These are phyloP conservation scores for Cyberlindnera suaveolens DNA, from an alignment of 805 yeast genomes.

Conservation along the genomic window DNA sequence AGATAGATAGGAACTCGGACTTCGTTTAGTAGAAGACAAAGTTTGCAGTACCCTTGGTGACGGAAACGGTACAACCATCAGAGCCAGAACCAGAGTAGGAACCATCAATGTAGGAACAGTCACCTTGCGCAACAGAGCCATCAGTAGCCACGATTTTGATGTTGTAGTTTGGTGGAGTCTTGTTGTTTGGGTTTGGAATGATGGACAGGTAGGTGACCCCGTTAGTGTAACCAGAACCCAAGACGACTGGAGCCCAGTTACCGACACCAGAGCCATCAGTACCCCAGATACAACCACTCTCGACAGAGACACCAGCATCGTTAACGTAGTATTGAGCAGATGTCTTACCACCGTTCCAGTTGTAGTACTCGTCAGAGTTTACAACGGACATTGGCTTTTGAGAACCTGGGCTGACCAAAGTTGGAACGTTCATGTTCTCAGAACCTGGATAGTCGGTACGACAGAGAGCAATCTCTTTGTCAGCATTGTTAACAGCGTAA, in stretches of 20 bases:
- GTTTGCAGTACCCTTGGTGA: constrained; percentile 52
- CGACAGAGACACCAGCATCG: constrained; percentile 86
- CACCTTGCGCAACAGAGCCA: constrained; percentile 55
- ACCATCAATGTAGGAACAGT: constrained; percentile 78
- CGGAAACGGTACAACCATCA: constrained; percentile 78
- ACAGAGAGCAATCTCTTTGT: constrained; percentile 77
- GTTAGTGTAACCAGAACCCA: constrained; percentile 81
- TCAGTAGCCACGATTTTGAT: constrained; percentile 72
- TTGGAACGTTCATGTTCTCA: constrained; percentile 96
- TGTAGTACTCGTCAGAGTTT: constrained; percentile 68
- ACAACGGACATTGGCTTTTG: constrained; percentile 71
- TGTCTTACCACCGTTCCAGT: constrained; percentile 75
- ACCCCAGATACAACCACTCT: constrained; percentile 96
- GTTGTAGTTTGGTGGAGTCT: constrained; percentile 56
- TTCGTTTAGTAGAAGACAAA: constrained; percentile 44
- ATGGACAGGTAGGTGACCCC: constrained; percentile 76
- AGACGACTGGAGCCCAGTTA: constrained; percentile 96
- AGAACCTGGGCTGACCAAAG: constrained; percentile 65
- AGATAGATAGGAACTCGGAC: background rate
- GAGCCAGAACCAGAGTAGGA: constrained; percentile 55
- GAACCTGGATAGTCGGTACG: constrained; percentile 99
- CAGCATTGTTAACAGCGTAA: constrained; percentile 56
- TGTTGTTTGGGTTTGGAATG: constrained; percentile 93
- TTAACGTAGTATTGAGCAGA: constrained; percentile 97
- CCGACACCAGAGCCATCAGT: constrained; percentile 71